These are phyloP conservation scores for Cystobasidium onofrii DNA, from an alignment of 768 basidiomycete species.

Conservation along the genomic window DNA sequence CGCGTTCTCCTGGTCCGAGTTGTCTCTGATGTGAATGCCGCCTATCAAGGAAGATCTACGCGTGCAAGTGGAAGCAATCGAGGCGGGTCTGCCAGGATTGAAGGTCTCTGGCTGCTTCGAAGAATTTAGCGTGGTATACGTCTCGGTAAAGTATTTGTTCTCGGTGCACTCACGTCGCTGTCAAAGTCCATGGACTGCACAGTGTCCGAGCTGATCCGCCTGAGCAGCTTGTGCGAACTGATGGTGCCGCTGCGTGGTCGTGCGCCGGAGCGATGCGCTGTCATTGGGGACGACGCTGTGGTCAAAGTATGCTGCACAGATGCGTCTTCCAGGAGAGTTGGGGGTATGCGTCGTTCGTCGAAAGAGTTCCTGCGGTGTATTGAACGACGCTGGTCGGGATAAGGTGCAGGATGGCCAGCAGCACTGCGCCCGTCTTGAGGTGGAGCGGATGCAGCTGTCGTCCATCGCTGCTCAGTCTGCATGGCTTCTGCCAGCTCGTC, in stretches of 20 bases:
- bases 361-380: slow-evolving; percentile 6
- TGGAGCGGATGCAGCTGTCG: neutral
- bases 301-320: neutral
- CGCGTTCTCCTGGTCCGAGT: neutral
- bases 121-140: neutral
- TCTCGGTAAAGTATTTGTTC: neutral
- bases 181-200: slow-evolving; percentile 22
- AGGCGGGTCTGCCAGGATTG: slow-evolving; percentile 3
- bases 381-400: neutral
- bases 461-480: neutral
- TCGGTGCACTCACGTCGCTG: slow-evolving; percentile 18
- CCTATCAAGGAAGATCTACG: slow-evolving; percentile 4
- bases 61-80: neutral
- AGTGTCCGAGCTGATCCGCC: slow-evolving; percentile 16
- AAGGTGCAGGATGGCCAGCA: neutral
- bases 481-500: neutral
- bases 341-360: slow-evolving; percentile 19
- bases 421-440: neutral
- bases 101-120: slow-evolving; percentile 18
- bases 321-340: neutral
- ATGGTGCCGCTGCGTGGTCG: slow-evolving; percentile 13
- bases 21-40: slow-evolving; percentile 16
- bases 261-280: neutral
- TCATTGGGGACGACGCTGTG: neutral
- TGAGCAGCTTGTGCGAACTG: slow-evolving; percentile 15